Percentiles rank a stretch among this genome's conserved stretches.
phyloP scores from a whole-genome alignment of 2,329 filamentous ascomycete species.

The Phaeosphaeria sp. region DNA sequence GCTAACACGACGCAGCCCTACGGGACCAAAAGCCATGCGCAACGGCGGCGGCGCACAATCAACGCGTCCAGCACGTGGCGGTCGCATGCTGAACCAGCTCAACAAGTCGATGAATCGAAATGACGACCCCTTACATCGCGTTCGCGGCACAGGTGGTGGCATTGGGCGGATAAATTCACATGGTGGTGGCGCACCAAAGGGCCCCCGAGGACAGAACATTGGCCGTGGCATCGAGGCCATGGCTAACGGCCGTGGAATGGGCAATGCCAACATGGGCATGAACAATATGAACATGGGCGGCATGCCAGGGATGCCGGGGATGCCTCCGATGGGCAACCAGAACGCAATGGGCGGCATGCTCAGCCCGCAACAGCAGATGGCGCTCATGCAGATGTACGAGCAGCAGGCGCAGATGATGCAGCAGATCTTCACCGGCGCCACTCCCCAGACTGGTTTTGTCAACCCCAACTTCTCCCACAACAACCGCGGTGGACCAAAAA shows the following conservation, averaged over 20 bases:
- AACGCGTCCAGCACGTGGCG: constrained; percentile 57
- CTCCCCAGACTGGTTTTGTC: constrained; percentile 57
- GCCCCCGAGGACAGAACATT: constrained; percentile 64
- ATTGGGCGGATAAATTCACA: constrained; percentile 84
- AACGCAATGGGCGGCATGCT: constrained; percentile 62
- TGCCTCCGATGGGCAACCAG: constrained; percentile 44
- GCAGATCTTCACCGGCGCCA: constrained; percentile 44
- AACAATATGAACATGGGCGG: constrained; percentile 39
- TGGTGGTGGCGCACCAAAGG: constrained; percentile 71
- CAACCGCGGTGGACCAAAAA: constrained; percentile 44
- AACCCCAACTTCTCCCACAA: constrained; percentile 61
- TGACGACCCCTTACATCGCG: constrained; percentile 78
- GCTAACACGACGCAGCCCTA: constrained; percentile 71
- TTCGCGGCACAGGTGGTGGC: constrained; percentile 73
- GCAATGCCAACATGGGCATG: constrained; percentile 40
- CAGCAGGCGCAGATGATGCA: constrained; percentile 73
- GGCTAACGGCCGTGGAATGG: constrained; percentile 49
- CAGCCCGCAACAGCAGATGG: constrained; percentile 73
- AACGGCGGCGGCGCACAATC: constrained; percentile 60
- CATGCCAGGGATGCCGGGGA: constrained; percentile 40
- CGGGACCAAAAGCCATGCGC: constrained; percentile 94
- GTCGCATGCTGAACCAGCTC: constrained; percentile 84
- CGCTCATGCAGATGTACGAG: constrained; percentile 78
- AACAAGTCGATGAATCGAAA: constrained; percentile 81
- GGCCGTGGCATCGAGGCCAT: constrained; percentile 43